phyloP scores from a whole-genome alignment of 2,329 filamentous ascomycete species.

The Zelopaecilomyces penicillatus region DNA sequence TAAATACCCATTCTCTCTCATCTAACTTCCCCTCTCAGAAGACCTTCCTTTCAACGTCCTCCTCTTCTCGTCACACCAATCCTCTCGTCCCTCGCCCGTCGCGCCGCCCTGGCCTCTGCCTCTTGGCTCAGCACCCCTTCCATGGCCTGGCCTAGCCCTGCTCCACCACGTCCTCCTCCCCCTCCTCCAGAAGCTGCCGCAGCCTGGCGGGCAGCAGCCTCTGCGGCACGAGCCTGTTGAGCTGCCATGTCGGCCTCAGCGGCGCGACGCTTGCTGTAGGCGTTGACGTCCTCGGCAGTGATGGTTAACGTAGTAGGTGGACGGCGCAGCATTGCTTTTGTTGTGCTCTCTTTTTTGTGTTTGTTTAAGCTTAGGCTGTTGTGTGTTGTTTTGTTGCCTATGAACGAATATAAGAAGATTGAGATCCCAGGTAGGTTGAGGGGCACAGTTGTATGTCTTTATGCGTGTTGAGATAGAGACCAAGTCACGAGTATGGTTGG shows the following conservation, averaged over 20 bases:
- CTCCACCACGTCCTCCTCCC: slow-evolving; percentile 12
- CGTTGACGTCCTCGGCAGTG: slow-evolving; percentile 61
- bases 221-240: slow-evolving; percentile 22
- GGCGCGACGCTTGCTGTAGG: slow-evolving; percentile 57
- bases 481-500: too few relatives aligned
- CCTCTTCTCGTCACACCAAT: slow-evolving; percentile 26
- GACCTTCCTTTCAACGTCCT: slow-evolving; percentile 2
- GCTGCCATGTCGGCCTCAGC: slow-evolving; percentile 29
- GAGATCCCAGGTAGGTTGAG: too few relatives aligned
- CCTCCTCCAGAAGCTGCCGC: slow-evolving; percentile 4
- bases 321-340: slow-evolving; percentile 51
- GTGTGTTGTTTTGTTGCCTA: too few relatives aligned
- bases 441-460: too few relatives aligned
- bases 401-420: too few relatives aligned
- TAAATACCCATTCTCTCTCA: too few relatives aligned
- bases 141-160: slow-evolving; percentile 19
- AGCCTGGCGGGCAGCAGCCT: slow-evolving; percentile 13
- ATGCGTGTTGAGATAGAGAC: too few relatives aligned
- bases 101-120: slow-evolving; percentile 14
- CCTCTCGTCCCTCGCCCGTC: slow-evolving; percentile 29
- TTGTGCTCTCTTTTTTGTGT: not conserved
- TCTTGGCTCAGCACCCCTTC: slow-evolving; percentile 21
- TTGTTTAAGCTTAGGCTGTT: too few relatives aligned
- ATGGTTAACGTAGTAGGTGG: slow-evolving; percentile 59
- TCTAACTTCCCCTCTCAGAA: too few relatives aligned